Evolutionary conservation across 1,284 basidiomycete genomes (phyloP).

Genomic region (Pascua guehoae): DNA sequence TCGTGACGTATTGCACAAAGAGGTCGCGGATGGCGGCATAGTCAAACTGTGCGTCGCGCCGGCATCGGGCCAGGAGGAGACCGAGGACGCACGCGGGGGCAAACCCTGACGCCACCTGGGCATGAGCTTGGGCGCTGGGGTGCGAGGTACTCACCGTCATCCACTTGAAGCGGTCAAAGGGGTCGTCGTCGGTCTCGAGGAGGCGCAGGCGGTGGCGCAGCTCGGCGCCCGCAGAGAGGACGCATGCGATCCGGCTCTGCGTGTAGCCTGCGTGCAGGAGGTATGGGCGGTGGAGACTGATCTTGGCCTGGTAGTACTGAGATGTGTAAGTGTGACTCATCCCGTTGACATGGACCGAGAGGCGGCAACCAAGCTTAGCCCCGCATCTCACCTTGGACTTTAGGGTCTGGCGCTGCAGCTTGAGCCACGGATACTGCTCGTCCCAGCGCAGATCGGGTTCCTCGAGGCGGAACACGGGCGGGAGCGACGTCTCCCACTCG

Average conservation of each 20-base stretch:
- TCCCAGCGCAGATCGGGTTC: constrained; percentile 25
- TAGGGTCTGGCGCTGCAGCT: constrained; percentile 29
- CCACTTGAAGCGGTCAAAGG: constrained; percentile 38
- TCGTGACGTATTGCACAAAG: constrained; percentile 10
- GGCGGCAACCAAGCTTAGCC: no score
- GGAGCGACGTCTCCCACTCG: constrained; percentile 22
- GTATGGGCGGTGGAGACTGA: constrained; percentile 34
- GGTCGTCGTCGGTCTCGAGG: constrained; percentile 19
- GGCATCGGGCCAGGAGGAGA: constrained; percentile 20
- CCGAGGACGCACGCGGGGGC: constrained; percentile 29
- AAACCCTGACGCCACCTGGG: constrained; percentile 31
- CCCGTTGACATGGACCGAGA: no score
- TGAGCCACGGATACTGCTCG: constrained; percentile 21
- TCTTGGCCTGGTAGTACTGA: constrained; percentile 28
- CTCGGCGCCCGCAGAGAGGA: constrained; percentile 24
- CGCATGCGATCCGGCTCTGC: constrained; percentile 21
- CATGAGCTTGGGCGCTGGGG: not conserved
- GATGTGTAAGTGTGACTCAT: no score
- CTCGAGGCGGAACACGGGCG: constrained; percentile 29
- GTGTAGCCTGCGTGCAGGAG: constrained; percentile 21
- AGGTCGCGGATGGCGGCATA: constrained; percentile 16
- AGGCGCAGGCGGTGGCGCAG: constrained; percentile 22
- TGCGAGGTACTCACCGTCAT: constrained; percentile 23
- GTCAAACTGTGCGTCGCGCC: constrained; percentile 16
- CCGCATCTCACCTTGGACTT: constrained; percentile 15